These are phyloP conservation scores for Vaccinium vitisidaea DNA, from an alignment of 148 eudicot species.

Conservation along the genomic window DNA sequence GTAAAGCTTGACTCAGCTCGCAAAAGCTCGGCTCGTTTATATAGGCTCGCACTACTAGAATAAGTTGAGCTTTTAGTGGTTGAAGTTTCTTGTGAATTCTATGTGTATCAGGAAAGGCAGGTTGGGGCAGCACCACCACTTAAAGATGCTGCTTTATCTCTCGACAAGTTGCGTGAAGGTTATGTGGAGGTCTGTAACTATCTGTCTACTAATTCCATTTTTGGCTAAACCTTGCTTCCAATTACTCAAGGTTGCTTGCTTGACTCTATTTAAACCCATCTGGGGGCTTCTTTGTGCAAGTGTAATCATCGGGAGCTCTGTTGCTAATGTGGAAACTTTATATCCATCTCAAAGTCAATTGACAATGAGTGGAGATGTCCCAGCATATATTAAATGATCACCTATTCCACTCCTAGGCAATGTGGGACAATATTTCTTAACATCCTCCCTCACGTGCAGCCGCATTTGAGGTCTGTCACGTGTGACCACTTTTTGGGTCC, in stretches of 20 bases:
- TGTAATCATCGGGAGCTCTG: background rate
- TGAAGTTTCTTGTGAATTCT: conserved; percentile 13
- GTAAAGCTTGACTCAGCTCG: no score
- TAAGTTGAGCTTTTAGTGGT: background rate
- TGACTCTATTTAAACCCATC: background rate
- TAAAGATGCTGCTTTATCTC: conserved; percentile 88
- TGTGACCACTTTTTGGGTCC: no score
- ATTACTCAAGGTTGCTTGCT: background rate
- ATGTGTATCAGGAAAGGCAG: conserved; percentile 56
- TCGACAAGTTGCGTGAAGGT: conserved; percentile 86
- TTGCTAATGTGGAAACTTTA: no score
- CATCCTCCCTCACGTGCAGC: no score
- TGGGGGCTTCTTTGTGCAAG: background rate
- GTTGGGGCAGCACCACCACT: conserved; percentile 99
- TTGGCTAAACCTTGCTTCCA: background rate
- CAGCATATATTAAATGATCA: no score
- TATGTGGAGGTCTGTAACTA: conserved; percentile 67
- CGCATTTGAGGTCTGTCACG: no score
- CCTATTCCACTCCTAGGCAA: no score
- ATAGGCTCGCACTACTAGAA: background rate
- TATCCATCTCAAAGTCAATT: no score
- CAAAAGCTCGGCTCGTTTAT: no score
- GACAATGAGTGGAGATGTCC: no score
- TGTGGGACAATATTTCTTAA: no score
- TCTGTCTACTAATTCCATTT: background rate